Evolutionary conservation across 768 basidiomycete genomes (phyloP).

Genomic region (Leucosporidium yakuticum): DNA sequence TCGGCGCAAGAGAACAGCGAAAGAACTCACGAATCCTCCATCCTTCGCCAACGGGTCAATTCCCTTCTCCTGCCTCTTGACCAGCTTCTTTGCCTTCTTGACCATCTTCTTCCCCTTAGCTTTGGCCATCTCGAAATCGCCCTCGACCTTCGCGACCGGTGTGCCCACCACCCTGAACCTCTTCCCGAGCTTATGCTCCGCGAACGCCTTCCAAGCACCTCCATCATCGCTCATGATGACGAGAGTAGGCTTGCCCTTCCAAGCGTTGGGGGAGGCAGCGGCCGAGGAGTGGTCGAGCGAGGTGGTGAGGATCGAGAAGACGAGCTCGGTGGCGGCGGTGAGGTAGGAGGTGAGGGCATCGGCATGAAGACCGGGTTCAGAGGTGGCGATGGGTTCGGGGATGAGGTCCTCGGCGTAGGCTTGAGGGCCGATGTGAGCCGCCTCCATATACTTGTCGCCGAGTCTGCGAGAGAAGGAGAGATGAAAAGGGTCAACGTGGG

Average conservation of each 20-base stretch:
- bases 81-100: too few species aligned
- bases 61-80: not conserved
- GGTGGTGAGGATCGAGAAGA: slow-evolving; percentile 13
- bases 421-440: slow-evolving; percentile 16
- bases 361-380: slow-evolving; percentile 4
- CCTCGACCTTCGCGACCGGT: not conserved
- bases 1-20: too few species aligned
- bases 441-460: slow-evolving; percentile 33
- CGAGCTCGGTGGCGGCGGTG: slow-evolving; percentile 15
- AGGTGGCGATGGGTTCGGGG: not conserved
- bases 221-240: slow-evolving; percentile 29
- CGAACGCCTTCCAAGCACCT: slow-evolving; percentile 13
- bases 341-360: slow-evolving; percentile 14
- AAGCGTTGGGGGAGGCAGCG: not conserved
- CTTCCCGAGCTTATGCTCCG: slow-evolving; percentile 3
- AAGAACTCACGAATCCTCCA: not conserved
- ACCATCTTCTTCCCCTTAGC: too few species aligned
- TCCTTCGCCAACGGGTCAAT: not conserved
- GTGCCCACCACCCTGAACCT: slow-evolving; percentile 19
- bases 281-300: not conserved
- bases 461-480: slow-evolving; percentile 1
- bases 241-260: slow-evolving; percentile 8
- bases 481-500: too few species aligned
- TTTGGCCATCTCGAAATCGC: not conserved
- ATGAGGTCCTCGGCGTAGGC: not conserved